Evolutionary conservation across 1,284 basidiomycete genomes (phyloP).

Genomic region (Tranzscheliella williamsii): DNA sequence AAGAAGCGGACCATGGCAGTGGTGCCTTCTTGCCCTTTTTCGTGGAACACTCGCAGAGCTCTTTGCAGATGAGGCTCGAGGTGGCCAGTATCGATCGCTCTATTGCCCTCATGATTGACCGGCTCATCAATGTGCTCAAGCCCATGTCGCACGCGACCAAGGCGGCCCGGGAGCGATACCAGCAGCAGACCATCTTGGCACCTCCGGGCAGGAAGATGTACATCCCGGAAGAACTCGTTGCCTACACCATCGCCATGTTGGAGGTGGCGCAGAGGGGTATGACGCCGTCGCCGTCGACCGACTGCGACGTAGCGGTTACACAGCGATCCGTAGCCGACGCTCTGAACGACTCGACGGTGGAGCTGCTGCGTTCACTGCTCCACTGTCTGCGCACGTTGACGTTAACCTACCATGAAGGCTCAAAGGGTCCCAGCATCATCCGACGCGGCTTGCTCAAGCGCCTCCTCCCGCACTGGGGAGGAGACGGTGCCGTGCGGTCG

Average conservation of each 20-base stretch:
- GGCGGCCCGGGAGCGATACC: constrained; percentile 32
- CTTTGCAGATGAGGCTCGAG: constrained; percentile 33
- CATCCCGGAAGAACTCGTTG: constrained; percentile 56
- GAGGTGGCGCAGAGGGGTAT: constrained; percentile 53
- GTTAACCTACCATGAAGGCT: constrained; percentile 26
- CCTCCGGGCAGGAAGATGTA: constrained; percentile 52
- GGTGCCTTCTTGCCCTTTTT: constrained; percentile 56
- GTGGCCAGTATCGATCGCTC: constrained; percentile 34
- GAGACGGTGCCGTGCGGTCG: constrained; percentile 52
- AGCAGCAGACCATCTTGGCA: constrained; percentile 50
- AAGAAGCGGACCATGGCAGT: constrained; percentile 51
- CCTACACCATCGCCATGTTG: constrained; percentile 58
- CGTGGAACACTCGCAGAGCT: constrained; percentile 32
- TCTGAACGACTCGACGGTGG: constrained; percentile 39
- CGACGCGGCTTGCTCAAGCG: constrained; percentile 57
- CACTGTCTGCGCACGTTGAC: constrained; percentile 41
- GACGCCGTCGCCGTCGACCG: constrained; percentile 34
- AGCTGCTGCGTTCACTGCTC: constrained; percentile 49
- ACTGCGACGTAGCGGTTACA: constrained; percentile 17
- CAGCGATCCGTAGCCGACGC: constrained; percentile 36
- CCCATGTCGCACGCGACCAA: constrained; percentile 47
- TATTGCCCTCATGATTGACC: constrained; percentile 54
- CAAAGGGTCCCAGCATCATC: constrained; percentile 35
- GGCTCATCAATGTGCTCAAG: constrained; percentile 51
- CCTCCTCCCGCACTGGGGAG: constrained; percentile 58